These are phyloP conservation scores for Penicillium concentricum DNA, from an alignment of 2,329 filamentous ascomycete genomes.

Conservation along the genomic window DNA sequence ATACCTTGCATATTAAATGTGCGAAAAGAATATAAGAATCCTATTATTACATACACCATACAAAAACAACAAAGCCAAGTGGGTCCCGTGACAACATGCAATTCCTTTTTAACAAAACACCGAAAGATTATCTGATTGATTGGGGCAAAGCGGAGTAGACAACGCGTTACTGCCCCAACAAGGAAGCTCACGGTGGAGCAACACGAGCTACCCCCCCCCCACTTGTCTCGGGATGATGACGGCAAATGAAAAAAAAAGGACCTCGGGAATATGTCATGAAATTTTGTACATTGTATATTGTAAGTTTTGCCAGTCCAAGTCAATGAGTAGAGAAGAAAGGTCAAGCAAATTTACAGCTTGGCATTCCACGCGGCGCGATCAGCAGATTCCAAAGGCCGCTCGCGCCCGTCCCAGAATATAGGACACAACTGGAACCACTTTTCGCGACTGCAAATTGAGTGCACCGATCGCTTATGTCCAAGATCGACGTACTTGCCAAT, in stretches of 20 bases:
- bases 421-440: conserved; percentile 44
- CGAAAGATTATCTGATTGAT: conserved; percentile 6
- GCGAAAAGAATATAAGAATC: not conserved
- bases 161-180: not conserved
- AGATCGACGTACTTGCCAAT: conserved; percentile 71
- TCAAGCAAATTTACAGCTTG: conserved; percentile 36
- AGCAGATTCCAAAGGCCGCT: conserved; percentile 45
- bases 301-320: not conserved
- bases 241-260: not conserved
- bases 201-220: not conserved
- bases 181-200: not conserved
- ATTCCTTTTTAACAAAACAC: not conserved
- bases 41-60: not conserved
- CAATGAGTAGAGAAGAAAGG: not conserved
- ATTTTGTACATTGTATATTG: conserved; percentile 4
- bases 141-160: not conserved
- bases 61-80: not conserved
- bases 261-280: not conserved
- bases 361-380: conserved; percentile 50
- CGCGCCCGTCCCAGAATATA: conserved; percentile 50
- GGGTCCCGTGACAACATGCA: not conserved
- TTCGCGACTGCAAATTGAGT: conserved; percentile 23
- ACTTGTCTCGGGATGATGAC: not conserved
- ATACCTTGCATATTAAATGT: not conserved
- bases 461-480: conserved; percentile 64